Base-by-base conservation (phyloP, 495 filamentous ascomycete species). In the Penicillium alfredii region DNA sequence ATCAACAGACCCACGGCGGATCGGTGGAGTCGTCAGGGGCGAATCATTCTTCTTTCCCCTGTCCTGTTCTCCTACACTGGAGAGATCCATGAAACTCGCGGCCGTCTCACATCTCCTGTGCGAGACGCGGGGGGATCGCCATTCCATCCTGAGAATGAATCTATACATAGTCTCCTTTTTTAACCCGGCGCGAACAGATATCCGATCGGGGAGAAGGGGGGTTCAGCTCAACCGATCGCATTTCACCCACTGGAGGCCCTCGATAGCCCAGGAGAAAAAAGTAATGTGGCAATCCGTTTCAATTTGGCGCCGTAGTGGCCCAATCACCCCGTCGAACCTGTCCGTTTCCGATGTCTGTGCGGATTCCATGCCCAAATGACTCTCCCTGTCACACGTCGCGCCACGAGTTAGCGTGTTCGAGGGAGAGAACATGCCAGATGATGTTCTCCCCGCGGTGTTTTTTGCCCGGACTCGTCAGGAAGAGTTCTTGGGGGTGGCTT, bases 331-430 rank as follows among this genome's bases (percentile, higher is more conserved):
- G 12, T 7, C 34, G n/a, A 22, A 35, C 43, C 37, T 41, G 43
- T 27, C 43, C 41, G 37, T 35, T 45, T 33, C 41, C 42, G 33
- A 33, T 9, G 33, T 29, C 35, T 21, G 31, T 42, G 34, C 36
- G 26, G 37, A 30, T 35, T 32, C 25, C 34, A 33, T 44, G 37
- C 42, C 46, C 47, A 51, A 47, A 42, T 40, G 40, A 44, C 36
- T n/a, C n/a, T n/a, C 41, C 47, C 48, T 51, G 48, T 55, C 41
- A 48, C 42, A 51, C 32, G 35, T 16, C 39, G 34, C 37, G 36
- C 37, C 49, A 49, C 47, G 51, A 40, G 41, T 38, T 32, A 43
- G 42, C 47, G 47, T 50, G 39, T 49, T 50, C 45, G 37, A 49
- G 41, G 45, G 31, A 30, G 30, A 20, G 15, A 22, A 38, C 33